Evolutionary conservation across 805 yeast genomes (phyloP).

Genomic region (Kazachstania viticola): DNA sequence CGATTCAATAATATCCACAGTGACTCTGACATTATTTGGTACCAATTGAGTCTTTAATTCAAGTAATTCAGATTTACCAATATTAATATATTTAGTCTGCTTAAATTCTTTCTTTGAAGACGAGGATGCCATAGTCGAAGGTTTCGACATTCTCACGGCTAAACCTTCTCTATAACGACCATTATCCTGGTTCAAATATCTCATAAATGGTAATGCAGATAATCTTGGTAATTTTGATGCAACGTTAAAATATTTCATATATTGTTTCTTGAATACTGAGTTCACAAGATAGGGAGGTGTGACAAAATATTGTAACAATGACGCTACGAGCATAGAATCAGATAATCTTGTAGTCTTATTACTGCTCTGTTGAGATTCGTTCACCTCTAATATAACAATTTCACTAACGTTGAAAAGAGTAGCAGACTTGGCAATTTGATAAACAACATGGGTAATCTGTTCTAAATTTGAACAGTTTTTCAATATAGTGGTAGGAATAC

Average conservation of each 20-base stretch:
- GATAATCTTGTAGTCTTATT: constrained; percentile 9
- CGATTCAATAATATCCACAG: constrained; percentile 53
- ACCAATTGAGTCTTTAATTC: constrained; percentile 50
- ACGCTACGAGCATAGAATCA: constrained; percentile 46
- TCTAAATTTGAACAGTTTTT: constrained; percentile 52
- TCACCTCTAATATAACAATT: constrained; percentile 54
- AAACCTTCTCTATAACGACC: constrained; percentile 49
- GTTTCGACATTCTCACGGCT: constrained; percentile 31
- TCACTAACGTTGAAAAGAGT: constrained; percentile 63
- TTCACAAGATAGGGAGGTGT: constrained; percentile 76
- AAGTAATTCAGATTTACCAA: constrained; percentile 52
- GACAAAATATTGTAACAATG: constrained; percentile 64
- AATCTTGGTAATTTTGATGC: constrained; percentile 65
- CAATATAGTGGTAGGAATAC: constrained; percentile 63
- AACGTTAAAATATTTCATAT: constrained; percentile 38
- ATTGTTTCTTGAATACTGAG: constrained; percentile 42
- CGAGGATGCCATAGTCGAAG: too few species aligned
- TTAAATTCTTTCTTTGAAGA: constrained; percentile 34
- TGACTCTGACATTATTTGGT: constrained; percentile 71
- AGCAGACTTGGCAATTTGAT: constrained; percentile 71
- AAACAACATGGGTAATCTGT: constrained; percentile 61
- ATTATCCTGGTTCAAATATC: constrained; percentile 28
- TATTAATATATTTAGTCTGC: constrained; percentile 63
- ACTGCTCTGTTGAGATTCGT: constrained; percentile 6
- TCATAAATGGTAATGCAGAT: constrained; percentile 66